Percentiles rank a stretch among this genome's conserved stretches.
Conservation (phyloP, 257 asterid genomes). For the Rhazya stricta region DNA sequence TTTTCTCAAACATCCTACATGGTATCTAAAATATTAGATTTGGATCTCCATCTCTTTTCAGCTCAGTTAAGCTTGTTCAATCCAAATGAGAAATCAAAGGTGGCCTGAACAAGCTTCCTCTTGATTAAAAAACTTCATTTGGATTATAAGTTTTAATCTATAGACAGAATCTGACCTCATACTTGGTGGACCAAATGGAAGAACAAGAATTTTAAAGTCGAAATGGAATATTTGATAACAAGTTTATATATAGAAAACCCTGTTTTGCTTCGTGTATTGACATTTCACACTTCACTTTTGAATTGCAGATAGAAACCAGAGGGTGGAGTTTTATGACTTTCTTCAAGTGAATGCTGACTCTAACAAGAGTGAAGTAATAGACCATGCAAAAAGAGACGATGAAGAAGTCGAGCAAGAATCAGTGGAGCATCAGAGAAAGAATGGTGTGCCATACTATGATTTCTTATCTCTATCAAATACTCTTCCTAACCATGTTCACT, state of each 20-base stretch:
- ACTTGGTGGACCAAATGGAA: no score
- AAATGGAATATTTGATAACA: no score
- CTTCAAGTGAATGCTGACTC: conserved; percentile 69
- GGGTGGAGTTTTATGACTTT: conserved; percentile 66
- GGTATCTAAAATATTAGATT: neutral
- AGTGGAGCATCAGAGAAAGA: conserved; percentile 3
- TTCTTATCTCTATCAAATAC: neutral
- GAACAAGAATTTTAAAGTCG: no score
- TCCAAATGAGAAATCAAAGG: neutral
- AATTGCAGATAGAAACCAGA: conserved; percentile 46
- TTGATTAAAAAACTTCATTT: neutral
- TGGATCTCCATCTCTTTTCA: neutral
- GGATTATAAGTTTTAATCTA: neutral
- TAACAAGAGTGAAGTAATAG: conserved; percentile 63
- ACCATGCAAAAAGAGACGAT: conserved; percentile 27
- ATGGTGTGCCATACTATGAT: neutral
- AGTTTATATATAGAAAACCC: no score
- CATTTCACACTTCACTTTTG: neutral
- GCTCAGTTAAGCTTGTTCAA: neutral
- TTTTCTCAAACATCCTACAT: neutral
- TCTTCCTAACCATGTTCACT: neutral
- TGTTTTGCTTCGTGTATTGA: no score
- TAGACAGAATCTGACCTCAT: neutral
- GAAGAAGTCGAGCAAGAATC: neutral
- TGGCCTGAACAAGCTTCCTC: neutral